phyloP scores from a whole-genome alignment of 208 protist genomes.

The Acanthamoeba triangularis region DNA sequence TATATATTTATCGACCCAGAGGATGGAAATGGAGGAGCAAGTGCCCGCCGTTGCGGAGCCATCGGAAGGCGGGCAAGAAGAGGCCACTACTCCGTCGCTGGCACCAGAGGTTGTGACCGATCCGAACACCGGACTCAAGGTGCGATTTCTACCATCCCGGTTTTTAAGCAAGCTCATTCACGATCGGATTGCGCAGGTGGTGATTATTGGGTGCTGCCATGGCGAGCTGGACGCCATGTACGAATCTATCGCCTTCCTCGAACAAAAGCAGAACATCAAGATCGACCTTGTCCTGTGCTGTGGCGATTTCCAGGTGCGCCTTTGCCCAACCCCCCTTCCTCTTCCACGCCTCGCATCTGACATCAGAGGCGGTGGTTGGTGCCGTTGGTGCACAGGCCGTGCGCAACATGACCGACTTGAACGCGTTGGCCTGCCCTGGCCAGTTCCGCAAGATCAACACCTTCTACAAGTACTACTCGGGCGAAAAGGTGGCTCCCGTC shows the following conservation, averaged over 20 bases:
- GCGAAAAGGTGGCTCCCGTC: slow-evolving; percentile 95
- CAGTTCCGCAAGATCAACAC: slow-evolving; percentile 96
- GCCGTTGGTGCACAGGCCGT: slow-evolving; percentile 87
- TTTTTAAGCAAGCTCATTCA: no score
- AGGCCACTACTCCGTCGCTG: background rate
- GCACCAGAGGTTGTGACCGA: background rate
- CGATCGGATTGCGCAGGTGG: slow-evolving; percentile 93
- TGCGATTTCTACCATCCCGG: background rate
- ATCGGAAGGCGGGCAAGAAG: background rate
- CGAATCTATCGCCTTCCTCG: slow-evolving; percentile 87
- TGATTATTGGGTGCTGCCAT: slow-evolving; percentile 98
- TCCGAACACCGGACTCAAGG: background rate
- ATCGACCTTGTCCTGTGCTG: slow-evolving; percentile 99
- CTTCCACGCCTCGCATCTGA: background rate
- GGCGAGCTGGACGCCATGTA: slow-evolving; percentile 99
- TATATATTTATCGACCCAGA: no score
- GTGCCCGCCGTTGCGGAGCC: no score
- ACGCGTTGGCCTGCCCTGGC: slow-evolving; percentile 96
- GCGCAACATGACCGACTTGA: slow-evolving; percentile 95
- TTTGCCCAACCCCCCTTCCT: slow-evolving; percentile 39
- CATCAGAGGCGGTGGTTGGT: background rate
- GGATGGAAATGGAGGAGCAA: background rate
- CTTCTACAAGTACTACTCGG: slow-evolving; percentile 98
- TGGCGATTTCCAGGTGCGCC: slow-evolving; percentile 98
- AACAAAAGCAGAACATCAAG: slow-evolving; percentile 91